A percentile compares a stretch with the other conserved stretches of the same genome.
Conservation (phyloP, 129 eudicot genomes). For the Logfia minima region DNA sequence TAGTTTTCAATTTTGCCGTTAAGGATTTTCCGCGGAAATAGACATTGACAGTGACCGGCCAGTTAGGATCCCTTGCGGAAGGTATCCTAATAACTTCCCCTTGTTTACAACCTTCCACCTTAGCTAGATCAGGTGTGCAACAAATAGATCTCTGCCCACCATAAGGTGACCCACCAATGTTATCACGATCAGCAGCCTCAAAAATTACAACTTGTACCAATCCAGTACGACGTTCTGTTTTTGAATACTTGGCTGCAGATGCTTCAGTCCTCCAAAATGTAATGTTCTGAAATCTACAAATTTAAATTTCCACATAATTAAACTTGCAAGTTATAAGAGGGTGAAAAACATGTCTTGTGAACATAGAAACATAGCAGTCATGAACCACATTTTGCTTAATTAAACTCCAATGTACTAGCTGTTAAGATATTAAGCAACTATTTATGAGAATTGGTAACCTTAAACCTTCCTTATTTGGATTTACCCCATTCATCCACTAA, state of each 20-base stretch:
- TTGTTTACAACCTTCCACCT: slow-evolving; percentile 97
- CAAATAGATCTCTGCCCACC: slow-evolving; percentile 98
- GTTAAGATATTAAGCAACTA: neutral
- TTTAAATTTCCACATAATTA: slow-evolving; percentile 4
- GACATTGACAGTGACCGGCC: slow-evolving; percentile 76
- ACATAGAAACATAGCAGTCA: slow-evolving; percentile 4
- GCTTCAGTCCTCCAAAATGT: slow-evolving; percentile 83
- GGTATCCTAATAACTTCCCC: slow-evolving; percentile 87
- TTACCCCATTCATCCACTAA: slow-evolving; percentile 14
- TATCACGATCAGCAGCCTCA: slow-evolving; percentile 97
- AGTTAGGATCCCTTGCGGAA: slow-evolving; percentile 58
- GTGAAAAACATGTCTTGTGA: neutral
- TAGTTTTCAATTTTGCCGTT: slow-evolving; percentile 56
- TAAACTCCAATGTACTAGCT: neutral
- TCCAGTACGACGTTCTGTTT: slow-evolving; percentile 64
- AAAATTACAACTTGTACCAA: slow-evolving; percentile 78
- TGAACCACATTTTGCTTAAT: slow-evolving; percentile 2
- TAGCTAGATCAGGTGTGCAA: slow-evolving; percentile 97
- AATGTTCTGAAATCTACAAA: slow-evolving; percentile 76
- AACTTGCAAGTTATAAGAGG: neutral
- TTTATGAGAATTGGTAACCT: too few species aligned
- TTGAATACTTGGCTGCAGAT: slow-evolving; percentile 67
- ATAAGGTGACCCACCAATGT: slow-evolving; percentile 97
- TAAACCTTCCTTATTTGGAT: slow-evolving; percentile 11
- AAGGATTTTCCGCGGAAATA: slow-evolving; percentile 65